Evolutionary conservation across 345 rosid species (phyloP).

Genomic region (Litchi chinensis): DNA sequence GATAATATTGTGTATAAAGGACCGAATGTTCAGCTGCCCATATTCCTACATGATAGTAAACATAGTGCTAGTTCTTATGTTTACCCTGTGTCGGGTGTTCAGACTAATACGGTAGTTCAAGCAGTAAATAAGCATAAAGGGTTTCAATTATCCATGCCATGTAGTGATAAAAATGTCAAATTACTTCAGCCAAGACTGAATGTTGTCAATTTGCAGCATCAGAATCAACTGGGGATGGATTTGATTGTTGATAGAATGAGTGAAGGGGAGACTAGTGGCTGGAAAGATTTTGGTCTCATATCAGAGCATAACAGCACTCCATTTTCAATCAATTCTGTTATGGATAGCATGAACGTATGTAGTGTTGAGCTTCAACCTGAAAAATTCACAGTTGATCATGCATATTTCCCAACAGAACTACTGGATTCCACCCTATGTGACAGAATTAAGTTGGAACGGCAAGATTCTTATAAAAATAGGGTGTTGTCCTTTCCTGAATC

Average conservation of each 20-base stretch:
- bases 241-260: slow-evolving; percentile 25
- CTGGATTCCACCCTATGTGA: slow-evolving; percentile 37
- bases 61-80: slow-evolving; percentile 30
- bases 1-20: slow-evolving; percentile 40
- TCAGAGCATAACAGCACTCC: slow-evolving; percentile 34
- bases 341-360: slow-evolving; percentile 34
- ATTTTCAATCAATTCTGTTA: slow-evolving; percentile 36
- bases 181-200: slow-evolving; percentile 32
- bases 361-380: slow-evolving; percentile 50
- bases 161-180: slow-evolving; percentile 39
- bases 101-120: slow-evolving; percentile 36
- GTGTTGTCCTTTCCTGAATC: slow-evolving; percentile 35
- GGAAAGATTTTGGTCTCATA: slow-evolving; percentile 34
- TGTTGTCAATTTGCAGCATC: slow-evolving; percentile 36
- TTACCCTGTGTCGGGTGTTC: slow-evolving; percentile 36
- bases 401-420: slow-evolving; percentile 34
- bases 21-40: slow-evolving; percentile 33
- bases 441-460: slow-evolving; percentile 32
- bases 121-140: slow-evolving; percentile 40
- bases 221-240: slow-evolving; percentile 40
- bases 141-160: slow-evolving; percentile 37
- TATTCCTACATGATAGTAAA: slow-evolving; percentile 33
- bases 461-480: slow-evolving; percentile 35
- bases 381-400: slow-evolving; percentile 32
- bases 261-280: slow-evolving; percentile 45